These are phyloP conservation scores for Aristolochia californica DNA, from an alignment of 164 flowering plant genomes.

Conservation along the genomic window DNA sequence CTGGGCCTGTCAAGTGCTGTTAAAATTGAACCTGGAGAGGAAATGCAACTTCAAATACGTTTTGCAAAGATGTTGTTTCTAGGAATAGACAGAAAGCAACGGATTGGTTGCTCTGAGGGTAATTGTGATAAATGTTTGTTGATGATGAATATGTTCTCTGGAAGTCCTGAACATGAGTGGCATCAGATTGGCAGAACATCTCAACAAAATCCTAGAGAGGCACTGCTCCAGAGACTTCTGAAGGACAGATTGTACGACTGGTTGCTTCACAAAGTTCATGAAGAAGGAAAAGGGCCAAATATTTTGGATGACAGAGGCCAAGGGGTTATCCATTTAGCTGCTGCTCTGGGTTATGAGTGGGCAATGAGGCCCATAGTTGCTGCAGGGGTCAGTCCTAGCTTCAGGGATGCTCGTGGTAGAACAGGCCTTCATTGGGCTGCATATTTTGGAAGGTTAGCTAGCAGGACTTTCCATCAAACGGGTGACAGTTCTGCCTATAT, in stretches of 20 bases:
- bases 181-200: conserved; percentile 14
- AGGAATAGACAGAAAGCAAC: conserved; percentile 19
- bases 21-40: conserved; percentile 31
- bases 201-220: conserved; percentile 21
- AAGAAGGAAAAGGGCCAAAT: conserved; percentile 46
- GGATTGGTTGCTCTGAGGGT: conserved; percentile 28
- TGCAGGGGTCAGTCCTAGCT: conserved; percentile 56
- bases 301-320: conserved; percentile 49
- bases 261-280: conserved; percentile 47
- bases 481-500: too few relatives aligned
- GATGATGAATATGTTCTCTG: conserved; percentile 17
- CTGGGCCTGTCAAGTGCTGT: too few relatives aligned
- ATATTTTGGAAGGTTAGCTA: conserved; percentile 52
- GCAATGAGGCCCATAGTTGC: conserved; percentile 49
- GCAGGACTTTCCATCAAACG: not conserved
- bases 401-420: conserved; percentile 59
- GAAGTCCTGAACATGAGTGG: conserved; percentile 19
- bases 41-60: conserved; percentile 37
- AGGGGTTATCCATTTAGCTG: conserved; percentile 65
- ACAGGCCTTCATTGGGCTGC: conserved; percentile 85
- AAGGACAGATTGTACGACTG: conserved; percentile 51
- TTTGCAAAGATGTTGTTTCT: conserved; percentile 34
- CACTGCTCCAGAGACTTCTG: conserved; percentile 37
- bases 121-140: conserved; percentile 39
- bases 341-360: conserved; percentile 81